phyloP scores from a whole-genome alignment of 495 filamentous ascomycete genomes.

The Penicillium mononematosum region DNA sequence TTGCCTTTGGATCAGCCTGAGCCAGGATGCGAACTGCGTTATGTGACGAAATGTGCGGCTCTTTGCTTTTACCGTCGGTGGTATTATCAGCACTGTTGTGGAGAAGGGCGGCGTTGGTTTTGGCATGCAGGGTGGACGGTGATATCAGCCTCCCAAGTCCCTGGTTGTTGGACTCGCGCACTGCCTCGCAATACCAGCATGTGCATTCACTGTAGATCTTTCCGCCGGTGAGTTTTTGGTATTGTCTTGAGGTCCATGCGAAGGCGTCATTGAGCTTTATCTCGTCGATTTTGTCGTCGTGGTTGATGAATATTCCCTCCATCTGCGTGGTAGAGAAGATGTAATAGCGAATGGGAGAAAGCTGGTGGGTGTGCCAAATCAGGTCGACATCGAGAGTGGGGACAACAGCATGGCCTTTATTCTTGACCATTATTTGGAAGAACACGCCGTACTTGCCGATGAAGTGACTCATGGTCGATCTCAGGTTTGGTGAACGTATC shows the following conservation, averaged over 20 bases:
- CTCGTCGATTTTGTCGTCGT: constrained; percentile 82
- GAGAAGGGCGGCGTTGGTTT: neutral
- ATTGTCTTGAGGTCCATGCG: constrained; percentile 70
- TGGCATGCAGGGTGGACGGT: neutral
- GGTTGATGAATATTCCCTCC: constrained; percentile 61
- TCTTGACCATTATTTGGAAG: constrained; percentile 58
- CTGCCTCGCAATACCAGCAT: constrained; percentile 87
- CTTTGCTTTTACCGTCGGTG: neutral
- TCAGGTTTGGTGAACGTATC: constrained; percentile 65
- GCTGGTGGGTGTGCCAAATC: constrained; percentile 69
- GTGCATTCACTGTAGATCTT: constrained; percentile 79
- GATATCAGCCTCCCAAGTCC: constrained; percentile 5
- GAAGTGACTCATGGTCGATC: constrained; percentile 64
- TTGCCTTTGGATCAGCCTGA: neutral
- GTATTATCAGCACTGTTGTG: neutral
- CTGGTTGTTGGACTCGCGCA: constrained; percentile 1
- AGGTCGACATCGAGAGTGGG: constrained; percentile 89
- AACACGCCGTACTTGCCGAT: constrained; percentile 70
- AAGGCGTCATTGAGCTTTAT: constrained; percentile 60
- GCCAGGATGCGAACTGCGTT: constrained; percentile 5
- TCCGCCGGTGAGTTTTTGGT: constrained; percentile 56
- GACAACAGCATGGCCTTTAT: constrained; percentile 59
- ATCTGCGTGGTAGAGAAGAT: constrained; percentile 40
- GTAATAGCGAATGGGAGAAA: constrained; percentile 64
- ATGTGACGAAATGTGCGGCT: constrained; percentile 4